Percentiles rank a stretch among this genome's conserved stretches.
These are phyloP conservation scores for Cladosporium sp. DNA, from an alignment of 2,329 filamentous ascomycete species.

Conservation along the genomic window DNA sequence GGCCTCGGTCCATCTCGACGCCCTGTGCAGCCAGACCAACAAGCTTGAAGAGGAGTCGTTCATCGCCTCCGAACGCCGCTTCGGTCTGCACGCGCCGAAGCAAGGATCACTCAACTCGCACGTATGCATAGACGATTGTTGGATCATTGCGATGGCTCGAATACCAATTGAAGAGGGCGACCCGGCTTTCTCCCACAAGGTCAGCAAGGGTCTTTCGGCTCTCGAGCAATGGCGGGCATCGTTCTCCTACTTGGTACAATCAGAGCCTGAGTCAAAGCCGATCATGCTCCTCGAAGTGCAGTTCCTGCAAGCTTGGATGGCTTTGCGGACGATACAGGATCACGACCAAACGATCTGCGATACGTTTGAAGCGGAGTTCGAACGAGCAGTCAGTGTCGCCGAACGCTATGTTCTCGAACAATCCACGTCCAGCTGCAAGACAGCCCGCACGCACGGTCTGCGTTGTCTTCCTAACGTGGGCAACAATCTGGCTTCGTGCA, in stretches of 20 bases:
- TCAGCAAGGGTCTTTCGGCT: background rate
- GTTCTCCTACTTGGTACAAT: constrained; percentile 2
- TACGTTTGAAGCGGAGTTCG: background rate
- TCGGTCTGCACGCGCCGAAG: too few species aligned
- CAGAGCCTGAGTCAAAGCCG: background rate
- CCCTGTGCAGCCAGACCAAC: background rate
- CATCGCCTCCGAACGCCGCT: too few species aligned
- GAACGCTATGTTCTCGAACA: background rate
- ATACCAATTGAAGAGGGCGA: background rate
- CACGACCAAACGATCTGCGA: background rate
- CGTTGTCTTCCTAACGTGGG: constrained; percentile 1
- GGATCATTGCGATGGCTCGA: background rate
- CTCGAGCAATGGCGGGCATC: background rate
- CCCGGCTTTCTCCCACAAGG: background rate
- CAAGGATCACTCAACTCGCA: background rate
- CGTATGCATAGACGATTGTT: background rate
- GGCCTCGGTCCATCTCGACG: constrained; percentile 3
- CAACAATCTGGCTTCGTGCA: background rate
- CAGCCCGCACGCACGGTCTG: background rate
- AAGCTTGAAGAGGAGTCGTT: background rate
- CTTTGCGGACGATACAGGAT: background rate
- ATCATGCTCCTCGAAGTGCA: constrained; percentile 11
- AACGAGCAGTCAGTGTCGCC: background rate
- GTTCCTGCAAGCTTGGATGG: constrained; percentile 6
- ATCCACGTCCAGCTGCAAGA: background rate